A percentile compares a stretch with the other conserved stretches of the same genome.
Evolutionary conservation across 2,329 filamentous ascomycete genomes (phyloP).

Genomic region (Aureobasidium sp.): DNA sequence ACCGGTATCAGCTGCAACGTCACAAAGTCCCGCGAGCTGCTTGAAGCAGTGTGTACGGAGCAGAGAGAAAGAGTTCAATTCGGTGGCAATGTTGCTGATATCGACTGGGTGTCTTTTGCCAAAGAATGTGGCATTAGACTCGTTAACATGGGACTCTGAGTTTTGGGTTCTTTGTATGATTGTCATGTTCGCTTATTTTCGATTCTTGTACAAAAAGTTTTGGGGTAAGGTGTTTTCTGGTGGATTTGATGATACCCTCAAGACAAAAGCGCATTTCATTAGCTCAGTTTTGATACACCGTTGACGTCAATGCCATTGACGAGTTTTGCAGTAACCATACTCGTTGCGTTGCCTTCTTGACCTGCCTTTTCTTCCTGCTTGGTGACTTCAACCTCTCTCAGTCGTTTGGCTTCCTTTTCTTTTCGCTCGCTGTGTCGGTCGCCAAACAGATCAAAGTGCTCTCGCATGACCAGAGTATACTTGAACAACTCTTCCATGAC

Average conservation of each 20-base stretch:
- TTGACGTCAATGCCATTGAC: constrained; percentile 3
- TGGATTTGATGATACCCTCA: neutral
- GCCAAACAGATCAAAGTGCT: constrained; percentile 51
- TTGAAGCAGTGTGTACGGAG: constrained; percentile 41
- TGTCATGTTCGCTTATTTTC: neutral
- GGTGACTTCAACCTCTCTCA: neutral
- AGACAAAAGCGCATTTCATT: neutral
- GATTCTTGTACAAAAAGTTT: neutral
- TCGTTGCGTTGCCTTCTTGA: neutral
- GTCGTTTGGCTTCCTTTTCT: constrained; percentile 27
- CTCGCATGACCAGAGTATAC: constrained; percentile 56
- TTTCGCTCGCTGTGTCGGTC: constrained; percentile 55
- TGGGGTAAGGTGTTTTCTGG: neutral
- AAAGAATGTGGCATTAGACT: constrained; percentile 36
- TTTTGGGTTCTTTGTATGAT: neutral
- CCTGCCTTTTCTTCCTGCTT: neutral
- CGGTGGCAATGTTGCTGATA: constrained; percentile 33
- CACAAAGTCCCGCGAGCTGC: constrained; percentile 33
- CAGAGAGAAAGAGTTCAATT: constrained; percentile 34
- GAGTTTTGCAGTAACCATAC: neutral
- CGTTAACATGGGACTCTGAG: constrained; percentile 40
- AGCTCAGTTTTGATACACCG: neutral
- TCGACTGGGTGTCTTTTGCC: constrained; percentile 44
- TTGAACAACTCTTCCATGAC: constrained; percentile 65
- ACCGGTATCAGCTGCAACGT: constrained; percentile 41